These are phyloP conservation scores for Termitomyces sp. DNA, from an alignment of 768 basidiomycete genomes.

Conservation along the genomic window DNA sequence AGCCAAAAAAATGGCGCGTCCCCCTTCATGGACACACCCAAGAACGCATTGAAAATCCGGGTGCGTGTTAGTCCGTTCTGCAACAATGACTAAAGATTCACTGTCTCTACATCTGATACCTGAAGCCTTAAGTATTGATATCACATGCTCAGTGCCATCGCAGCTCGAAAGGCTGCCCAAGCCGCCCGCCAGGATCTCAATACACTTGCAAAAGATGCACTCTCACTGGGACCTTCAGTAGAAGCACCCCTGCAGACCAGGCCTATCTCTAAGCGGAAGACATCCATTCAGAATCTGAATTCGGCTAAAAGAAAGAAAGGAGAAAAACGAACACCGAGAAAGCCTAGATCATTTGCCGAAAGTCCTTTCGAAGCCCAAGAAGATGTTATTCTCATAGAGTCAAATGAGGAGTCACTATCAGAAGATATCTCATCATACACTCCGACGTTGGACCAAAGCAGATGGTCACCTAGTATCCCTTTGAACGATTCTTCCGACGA, in stretches of 20 bases:
- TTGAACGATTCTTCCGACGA: constrained; percentile 43
- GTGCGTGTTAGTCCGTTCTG: neutral
- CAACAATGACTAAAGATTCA: neutral
- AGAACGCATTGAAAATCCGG: neutral
- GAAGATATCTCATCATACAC: constrained; percentile 12
- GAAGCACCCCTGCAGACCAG: constrained; percentile 12
- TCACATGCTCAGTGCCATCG: constrained; percentile 65
- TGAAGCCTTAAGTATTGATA: neutral
- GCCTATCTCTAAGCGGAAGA: constrained; percentile 40
- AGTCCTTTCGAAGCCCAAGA: constrained; percentile 28
- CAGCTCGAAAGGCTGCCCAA: constrained; percentile 60
- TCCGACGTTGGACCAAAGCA: constrained; percentile 21
- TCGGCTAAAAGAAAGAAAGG: constrained; percentile 19
- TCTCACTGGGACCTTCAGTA: constrained; percentile 7
- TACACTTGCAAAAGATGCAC: constrained; percentile 9
- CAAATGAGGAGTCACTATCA: constrained; percentile 24
- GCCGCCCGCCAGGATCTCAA: constrained; percentile 19
- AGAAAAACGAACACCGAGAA: constrained; percentile 9
- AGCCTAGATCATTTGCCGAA: constrained; percentile 26
- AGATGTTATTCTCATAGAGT: constrained; percentile 32
- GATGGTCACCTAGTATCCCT: constrained; percentile 59
- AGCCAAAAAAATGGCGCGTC: neutral
- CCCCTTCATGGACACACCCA: neutral
- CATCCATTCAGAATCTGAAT: constrained; percentile 19
- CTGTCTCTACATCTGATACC: neutral